phyloP scores from a whole-genome alignment of 371 early-diverging fungal species.

The Mortierella sp. region DNA sequence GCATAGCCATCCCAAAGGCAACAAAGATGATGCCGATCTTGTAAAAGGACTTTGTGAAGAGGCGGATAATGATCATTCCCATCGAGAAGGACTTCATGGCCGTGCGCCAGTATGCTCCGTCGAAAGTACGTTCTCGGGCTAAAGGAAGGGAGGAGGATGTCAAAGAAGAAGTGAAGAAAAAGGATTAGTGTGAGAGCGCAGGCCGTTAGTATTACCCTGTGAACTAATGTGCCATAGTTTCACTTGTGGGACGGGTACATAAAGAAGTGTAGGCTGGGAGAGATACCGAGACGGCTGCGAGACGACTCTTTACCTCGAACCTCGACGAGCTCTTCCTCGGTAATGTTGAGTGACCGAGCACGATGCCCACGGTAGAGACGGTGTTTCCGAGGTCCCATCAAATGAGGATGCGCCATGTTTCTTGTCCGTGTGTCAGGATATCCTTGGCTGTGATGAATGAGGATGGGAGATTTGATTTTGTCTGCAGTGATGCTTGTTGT shows the following conservation, averaged over 20 bases:
- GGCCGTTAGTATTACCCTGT: too few relatives aligned
- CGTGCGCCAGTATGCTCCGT: constrained; percentile 86
- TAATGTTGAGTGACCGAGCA: constrained; percentile 46
- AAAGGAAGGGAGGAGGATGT: not conserved
- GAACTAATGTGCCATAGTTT: too few relatives aligned
- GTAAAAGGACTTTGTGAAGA: constrained; percentile 79
- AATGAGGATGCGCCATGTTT: constrained; percentile 4
- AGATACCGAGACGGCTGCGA: too few relatives aligned
- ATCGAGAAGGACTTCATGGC: constrained; percentile 77
- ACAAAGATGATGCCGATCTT: constrained; percentile 82
- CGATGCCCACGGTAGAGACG: constrained; percentile 54
- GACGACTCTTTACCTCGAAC: constrained; percentile 30
- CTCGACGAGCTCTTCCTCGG: constrained; percentile 55
- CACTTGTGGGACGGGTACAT: not conserved
- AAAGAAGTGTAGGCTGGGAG: too few relatives aligned
- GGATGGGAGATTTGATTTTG: too few relatives aligned
- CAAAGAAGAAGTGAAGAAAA: not conserved
- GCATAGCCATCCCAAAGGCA: constrained; percentile 75
- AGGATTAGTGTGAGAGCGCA: too few relatives aligned
- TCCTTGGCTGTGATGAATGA: not conserved
- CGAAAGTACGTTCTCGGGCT: constrained; percentile 80
- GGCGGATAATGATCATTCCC: constrained; percentile 76
- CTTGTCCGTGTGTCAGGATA: not conserved
- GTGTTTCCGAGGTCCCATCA: constrained; percentile 21
- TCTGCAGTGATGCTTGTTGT: too few relatives aligned